Evolutionary conservation across 2,329 filamentous ascomycete species (phyloP).

Genomic region (Aspergillus alliaceus): DNA sequence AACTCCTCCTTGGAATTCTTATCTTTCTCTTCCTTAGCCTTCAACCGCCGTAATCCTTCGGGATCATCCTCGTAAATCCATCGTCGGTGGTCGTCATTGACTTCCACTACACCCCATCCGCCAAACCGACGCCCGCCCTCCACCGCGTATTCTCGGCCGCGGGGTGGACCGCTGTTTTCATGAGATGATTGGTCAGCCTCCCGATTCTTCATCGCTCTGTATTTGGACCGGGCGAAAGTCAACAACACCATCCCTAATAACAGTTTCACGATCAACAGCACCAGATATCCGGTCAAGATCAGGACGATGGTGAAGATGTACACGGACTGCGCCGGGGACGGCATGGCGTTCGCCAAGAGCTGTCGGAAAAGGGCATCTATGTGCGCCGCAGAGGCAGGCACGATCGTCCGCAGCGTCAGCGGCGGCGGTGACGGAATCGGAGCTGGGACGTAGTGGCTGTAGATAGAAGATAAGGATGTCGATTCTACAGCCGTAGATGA

Average conservation of each 20-base stretch:
- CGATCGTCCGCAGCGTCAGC: constrained; percentile 56
- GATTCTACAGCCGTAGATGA: constrained; percentile 35
- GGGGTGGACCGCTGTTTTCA: constrained; percentile 20
- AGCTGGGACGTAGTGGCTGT: constrained; percentile 56
- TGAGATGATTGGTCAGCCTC: constrained; percentile 45
- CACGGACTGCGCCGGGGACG: constrained; percentile 41
- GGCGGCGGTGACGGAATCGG: constrained; percentile 66
- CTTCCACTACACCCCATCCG: constrained; percentile 80
- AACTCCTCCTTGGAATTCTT: constrained; percentile 56
- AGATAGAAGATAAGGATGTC: constrained; percentile 45
- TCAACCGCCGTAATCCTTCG: constrained; percentile 64
- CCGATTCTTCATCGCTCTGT: constrained; percentile 73
- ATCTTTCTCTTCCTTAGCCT: constrained; percentile 63
- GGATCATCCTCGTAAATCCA: constrained; percentile 86
- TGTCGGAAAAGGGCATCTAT: constrained; percentile 40
- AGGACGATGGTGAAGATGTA: constrained; percentile 69
- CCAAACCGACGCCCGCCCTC: constrained; percentile 75
- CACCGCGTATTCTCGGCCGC: constrained; percentile 54
- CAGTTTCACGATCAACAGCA: constrained; percentile 81
- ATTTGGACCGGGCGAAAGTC: constrained; percentile 74
- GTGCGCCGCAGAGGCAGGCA: constrained; percentile 54
- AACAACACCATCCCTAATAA: constrained; percentile 85
- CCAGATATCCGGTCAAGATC: constrained; percentile 79
- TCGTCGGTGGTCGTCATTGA: constrained; percentile 80
- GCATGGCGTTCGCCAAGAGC: constrained; percentile 43